A percentile compares a stretch with the other conserved stretches of the same genome.
Conservation (phyloP, 2,329 filamentous ascomycete species). For the Coccinonectria pachysandricola region DNA sequence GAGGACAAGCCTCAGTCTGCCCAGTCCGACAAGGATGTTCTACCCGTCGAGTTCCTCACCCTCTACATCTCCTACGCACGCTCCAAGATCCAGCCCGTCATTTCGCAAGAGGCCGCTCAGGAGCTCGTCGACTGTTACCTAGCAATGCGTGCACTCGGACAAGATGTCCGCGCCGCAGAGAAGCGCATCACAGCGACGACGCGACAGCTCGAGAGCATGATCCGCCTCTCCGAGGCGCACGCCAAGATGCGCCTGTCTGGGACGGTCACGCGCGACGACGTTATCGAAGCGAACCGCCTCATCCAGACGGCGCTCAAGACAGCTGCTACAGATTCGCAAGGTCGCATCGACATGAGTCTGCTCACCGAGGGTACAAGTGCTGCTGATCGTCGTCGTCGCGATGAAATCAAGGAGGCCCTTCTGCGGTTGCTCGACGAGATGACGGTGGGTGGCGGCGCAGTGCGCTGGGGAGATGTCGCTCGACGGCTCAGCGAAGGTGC, state of each 20-base stretch:
- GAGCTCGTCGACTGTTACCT: slow-evolving; percentile 84
- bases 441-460: slow-evolving; percentile 54
- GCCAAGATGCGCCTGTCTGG: slow-evolving; percentile 88
- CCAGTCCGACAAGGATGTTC: slow-evolving; percentile 59
- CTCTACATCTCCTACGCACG: slow-evolving; percentile 96
- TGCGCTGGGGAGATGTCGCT: slow-evolving; percentile 70
- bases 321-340: slow-evolving; percentile 86
- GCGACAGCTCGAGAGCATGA: slow-evolving; percentile 95
- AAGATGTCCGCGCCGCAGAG: slow-evolving; percentile 76
- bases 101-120: slow-evolving; percentile 69
- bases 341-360: slow-evolving; percentile 92
- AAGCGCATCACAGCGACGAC: slow-evolving; percentile 97
- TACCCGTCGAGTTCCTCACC: slow-evolving; percentile 91
- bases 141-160: slow-evolving; percentile 86
- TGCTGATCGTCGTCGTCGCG: slow-evolving; percentile 70
- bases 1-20: slow-evolving; percentile 90
- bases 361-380: slow-evolving; percentile 90
- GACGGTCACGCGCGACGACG: slow-evolving; percentile 70
- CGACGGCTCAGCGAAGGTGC: slow-evolving; percentile 62
- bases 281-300: slow-evolving; percentile 80
- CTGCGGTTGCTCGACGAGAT: slow-evolving; percentile 71
- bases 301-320: slow-evolving; percentile 95
- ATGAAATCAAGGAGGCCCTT: slow-evolving; percentile 75
- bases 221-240: slow-evolving; percentile 89
- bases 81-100: slow-evolving; percentile 68